A percentile compares a stretch with the other conserved stretches of the same genome.
These are phyloP conservation scores for Stygiomarasmius scandens DNA, from an alignment of 1,284 basidiomycete species.

Conservation along the genomic window DNA sequence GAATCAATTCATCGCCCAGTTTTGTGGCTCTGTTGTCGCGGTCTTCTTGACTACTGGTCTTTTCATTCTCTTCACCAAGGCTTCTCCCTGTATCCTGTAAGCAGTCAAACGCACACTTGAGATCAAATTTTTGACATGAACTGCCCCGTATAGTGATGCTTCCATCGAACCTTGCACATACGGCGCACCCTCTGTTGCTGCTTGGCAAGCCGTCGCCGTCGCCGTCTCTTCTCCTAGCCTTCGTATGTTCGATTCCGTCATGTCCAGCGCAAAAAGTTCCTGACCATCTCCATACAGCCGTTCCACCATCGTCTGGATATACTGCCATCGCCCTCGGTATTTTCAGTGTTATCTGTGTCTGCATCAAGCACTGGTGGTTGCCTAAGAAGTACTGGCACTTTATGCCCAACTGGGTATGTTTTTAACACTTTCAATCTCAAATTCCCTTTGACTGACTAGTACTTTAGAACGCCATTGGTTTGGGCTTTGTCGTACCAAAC, in stretches of 20 bases:
- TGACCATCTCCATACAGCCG: slow-evolving; percentile 34
- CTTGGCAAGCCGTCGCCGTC: slow-evolving; percentile 65
- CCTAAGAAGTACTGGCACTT: slow-evolving; percentile 57
- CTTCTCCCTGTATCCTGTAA: slow-evolving; percentile 67
- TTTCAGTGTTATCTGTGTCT: slow-evolving; percentile 46
- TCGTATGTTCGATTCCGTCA: slow-evolving; percentile 34
- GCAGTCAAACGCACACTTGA: slow-evolving; percentile 16
- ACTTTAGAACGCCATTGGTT: too few relatives aligned
- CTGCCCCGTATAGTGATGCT: slow-evolving; percentile 23
- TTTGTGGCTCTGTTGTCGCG: slow-evolving; percentile 57
- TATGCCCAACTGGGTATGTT: slow-evolving; percentile 61
- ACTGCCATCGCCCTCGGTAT: slow-evolving; percentile 62
- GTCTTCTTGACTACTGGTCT: slow-evolving; percentile 61
- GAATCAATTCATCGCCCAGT: slow-evolving; percentile 68
- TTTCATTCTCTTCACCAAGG: slow-evolving; percentile 66
- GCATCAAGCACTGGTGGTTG: slow-evolving; percentile 54
- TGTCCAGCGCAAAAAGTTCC: not conserved
- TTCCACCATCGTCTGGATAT: slow-evolving; percentile 62
- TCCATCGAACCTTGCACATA: slow-evolving; percentile 50
- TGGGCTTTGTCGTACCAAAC: slow-evolving; percentile 53
- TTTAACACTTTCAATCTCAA: too few relatives aligned
- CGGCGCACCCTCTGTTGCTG: slow-evolving; percentile 59
- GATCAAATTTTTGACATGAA: slow-evolving; percentile 20
- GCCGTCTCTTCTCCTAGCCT: slow-evolving; percentile 53
- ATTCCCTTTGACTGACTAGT: too few relatives aligned